Evolutionary conservation across 192 early-diverging fungal species (phyloP), one percentile per base, ranked within the genome.

Genomic region (Linnemannia schmuckeri): DNA sequence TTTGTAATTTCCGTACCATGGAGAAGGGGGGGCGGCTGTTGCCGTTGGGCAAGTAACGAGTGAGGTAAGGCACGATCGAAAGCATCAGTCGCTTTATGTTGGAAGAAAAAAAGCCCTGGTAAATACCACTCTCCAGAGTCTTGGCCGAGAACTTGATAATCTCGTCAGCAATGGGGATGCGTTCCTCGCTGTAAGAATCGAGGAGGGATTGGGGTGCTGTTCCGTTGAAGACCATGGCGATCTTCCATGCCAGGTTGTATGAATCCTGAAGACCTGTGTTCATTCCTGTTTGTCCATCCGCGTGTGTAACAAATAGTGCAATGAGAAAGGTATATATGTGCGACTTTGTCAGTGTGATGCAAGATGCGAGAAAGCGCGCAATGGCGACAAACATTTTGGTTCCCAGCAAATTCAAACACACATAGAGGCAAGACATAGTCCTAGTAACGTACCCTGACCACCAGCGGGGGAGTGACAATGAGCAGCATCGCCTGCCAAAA

Each of bases 191-290:
- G 72, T 90, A 91, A 0, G 88, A 81, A 30, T 91, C 89, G 8
- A 91, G 37, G 7, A 91, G 44, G 4, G 73, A 37, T 27, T 82
- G 82, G 8, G 82, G 82, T 4, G 82, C 79, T 35, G 63, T 55
- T 30, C 78, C 75, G 0, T 88, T 83, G 15, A 91, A 42, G 8
- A 89, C 90, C 20, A 84, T 52, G 0, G 91, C 86, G 18, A 92
- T 73, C 70, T 91, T 92, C 91, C 91, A 92, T 18, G 88, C 88
- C 44, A 92, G 52, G 38, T 91, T 90, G 22, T 87, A 70, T 17
- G 89, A 89, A 78, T 92, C 91, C 44, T 91, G 91, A 13, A 92
- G 40, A 15, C 90, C 91, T 2, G 83, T 57, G 68, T 90, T 90
- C 88, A 92, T 79, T 18, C 90, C 90, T 85, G 27, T 24, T 49